Base-by-base conservation (phyloP, 257 asterid genomes). In the Capsicum baccatum region DNA sequence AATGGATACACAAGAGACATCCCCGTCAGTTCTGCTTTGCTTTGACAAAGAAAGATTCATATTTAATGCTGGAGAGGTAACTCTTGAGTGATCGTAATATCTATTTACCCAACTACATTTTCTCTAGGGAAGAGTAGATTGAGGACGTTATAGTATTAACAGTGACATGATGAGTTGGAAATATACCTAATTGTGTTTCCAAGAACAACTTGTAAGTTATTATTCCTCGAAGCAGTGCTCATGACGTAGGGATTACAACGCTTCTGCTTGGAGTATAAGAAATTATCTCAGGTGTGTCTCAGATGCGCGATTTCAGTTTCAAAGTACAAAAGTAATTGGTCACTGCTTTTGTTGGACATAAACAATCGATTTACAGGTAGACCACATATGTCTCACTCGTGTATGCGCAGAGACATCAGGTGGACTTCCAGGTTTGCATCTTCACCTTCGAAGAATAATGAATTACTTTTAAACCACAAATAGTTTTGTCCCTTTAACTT, bases 1-100 rank as follows among this genome's bases (percentile, higher is more conserved):
- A 39, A 92, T 96, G 99, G 99, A 96, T 89, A 96, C 98, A 19
- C 98, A 94, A 86, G 99, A 96, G 84, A 96, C 99, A 52, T 93
- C 98, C 9, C 94, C 99, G 56, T 92, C 99, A 6, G 98, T 94
- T 85, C 90, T 96, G 71, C 93, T 96, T 66, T 96, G 92, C 89
- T 94, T 96, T 85, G 97, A 94, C 91, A 91, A 93, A 88, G 98
- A 94, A 87, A 91, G 99, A 84, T 92, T 96, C 86, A 94, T 94
- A 83, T 93, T 96, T 84, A 96, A 96, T 86, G 98, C 98, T 86
- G 98, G 99, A 89, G 99, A 96, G 88, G 98, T 92, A 88, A 92
- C 21, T 74, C 47, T 13, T 74, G 21, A 21, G 47, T 21, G 5
- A 74, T 74, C 21, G n/a, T 21, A 73, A 21, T 74, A 50, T 73